Base-by-base conservation (phyloP, 2,329 filamentous ascomycete genomes). In the Epichloe festucae region DNA sequence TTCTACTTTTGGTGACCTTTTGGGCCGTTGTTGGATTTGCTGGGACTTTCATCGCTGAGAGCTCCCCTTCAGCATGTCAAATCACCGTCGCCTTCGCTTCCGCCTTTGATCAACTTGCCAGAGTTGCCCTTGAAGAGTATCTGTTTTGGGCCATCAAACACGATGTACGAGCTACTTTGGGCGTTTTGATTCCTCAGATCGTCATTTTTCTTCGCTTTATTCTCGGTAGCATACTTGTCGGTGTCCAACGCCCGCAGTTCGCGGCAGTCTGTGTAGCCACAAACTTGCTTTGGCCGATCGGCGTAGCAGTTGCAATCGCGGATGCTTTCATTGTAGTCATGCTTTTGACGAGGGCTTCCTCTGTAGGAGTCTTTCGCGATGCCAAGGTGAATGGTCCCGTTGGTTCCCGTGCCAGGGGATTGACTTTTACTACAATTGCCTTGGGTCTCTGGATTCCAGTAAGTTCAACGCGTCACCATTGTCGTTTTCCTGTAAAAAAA, bases 31-130 rank as follows among this genome's bases (percentile, higher is more conserved):
- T 70, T 54, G 72, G 71, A 52, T 81, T 81, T 55, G 64, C 74
- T 51, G 65, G 74, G 31, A 73, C 73, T 23, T 60, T 77, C 50
- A 67, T 78, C 62, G 65, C 73, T 55, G 61, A 69, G 36, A 63
- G 62, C 35, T 70, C 72, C 35, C 53, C 65, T 17, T 63, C 68
- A 15, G 65, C 68, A 12, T 82, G 79, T 59, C 76, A 79, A 60
- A 62, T 76, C 50, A 69, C 72, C 51, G 67, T 79, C 44, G 67
- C 73, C 36, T 74, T 81, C 57, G 71, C 74, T 46, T 70, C 76
- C 8, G 57, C 72, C 23, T 79, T 81, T 62, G 79, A 82, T 56
- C 78, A 82, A 60, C 60, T 81, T 23, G 74, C 73, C 17, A 71
- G 79, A 48, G 64, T 76, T 48, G 69, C 73, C 38, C 62, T 79